Percentiles rank a stretch among this genome's conserved stretches.
Conservation (phyloP, 2,329 filamentous ascomycete genomes). For the Chalara sp. region DNA sequence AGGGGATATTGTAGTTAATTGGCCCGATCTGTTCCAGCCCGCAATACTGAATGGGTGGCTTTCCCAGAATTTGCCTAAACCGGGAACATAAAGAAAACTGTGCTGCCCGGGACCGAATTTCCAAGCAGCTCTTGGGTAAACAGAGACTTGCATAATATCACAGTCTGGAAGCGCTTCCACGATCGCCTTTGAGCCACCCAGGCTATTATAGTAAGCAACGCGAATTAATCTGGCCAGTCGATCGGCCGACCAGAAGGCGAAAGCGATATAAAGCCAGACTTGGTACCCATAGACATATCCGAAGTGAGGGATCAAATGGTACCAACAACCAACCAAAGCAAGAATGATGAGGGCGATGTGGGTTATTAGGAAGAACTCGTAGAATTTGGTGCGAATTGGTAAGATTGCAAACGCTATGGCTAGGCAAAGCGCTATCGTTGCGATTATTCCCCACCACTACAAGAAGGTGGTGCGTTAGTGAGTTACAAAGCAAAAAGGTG, state of each 20-base stretch:
- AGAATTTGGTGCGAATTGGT: constrained; percentile 28
- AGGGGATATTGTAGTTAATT: background rate
- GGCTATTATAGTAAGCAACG: background rate
- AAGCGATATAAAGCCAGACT: constrained; percentile 32
- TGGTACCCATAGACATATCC: constrained; percentile 30
- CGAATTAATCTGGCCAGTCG: constrained; percentile 34
- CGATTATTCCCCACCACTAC: constrained; percentile 38
- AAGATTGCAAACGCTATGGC: constrained; percentile 28
- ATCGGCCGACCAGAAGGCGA: constrained; percentile 40
- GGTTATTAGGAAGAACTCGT: constrained; percentile 14
- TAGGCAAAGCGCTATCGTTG: constrained; percentile 17
- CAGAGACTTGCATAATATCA: constrained; percentile 4
- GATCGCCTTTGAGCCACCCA: background rate
- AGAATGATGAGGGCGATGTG: constrained; percentile 14
- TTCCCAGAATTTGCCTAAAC: constrained; percentile 1
- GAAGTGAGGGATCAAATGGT: constrained; percentile 33
- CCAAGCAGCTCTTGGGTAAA: background rate
- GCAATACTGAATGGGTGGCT: constrained; percentile 6
- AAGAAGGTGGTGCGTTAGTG: constrained; percentile 25
- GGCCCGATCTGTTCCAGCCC: background rate
- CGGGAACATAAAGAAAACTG: constrained; percentile 4
- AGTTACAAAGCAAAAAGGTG: constrained; percentile 23
- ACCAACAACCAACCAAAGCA: constrained; percentile 13
- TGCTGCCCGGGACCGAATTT: constrained; percentile 2
- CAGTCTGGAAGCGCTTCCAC: constrained; percentile 2